phyloP scores from a whole-genome alignment of 1,284 basidiomycete species.

The Puccinia coronata region DNA sequence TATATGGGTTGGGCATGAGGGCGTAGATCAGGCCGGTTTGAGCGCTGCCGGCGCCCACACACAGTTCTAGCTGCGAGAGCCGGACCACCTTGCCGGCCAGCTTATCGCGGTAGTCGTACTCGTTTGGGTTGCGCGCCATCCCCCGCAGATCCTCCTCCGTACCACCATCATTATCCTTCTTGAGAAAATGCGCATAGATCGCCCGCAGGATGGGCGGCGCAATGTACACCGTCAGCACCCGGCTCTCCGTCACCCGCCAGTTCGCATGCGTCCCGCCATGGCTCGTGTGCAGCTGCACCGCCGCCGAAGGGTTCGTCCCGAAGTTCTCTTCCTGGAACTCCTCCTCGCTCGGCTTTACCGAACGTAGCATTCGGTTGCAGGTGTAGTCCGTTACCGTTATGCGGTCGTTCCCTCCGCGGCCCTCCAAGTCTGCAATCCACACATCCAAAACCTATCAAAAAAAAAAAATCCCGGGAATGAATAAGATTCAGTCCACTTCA shows the following conservation, averaged over 20 bases:
- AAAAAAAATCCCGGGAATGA: background rate
- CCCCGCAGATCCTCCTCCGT: background rate
- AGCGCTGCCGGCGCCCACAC: background rate
- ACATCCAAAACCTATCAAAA: slow-evolving; percentile 27
- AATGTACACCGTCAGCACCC: slow-evolving; percentile 18
- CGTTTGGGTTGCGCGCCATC: background rate
- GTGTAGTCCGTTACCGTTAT: slow-evolving; percentile 42
- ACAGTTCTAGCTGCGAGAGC: background rate
- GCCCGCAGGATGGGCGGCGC: slow-evolving; percentile 26
- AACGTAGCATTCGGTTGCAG: background rate
- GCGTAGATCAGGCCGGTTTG: background rate
- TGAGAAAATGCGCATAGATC: background rate
- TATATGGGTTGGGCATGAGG: slow-evolving; percentile 9
- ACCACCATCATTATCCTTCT: background rate
- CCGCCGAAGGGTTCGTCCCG: background rate
- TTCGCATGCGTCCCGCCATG: slow-evolving; percentile 1
- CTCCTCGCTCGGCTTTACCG: background rate
- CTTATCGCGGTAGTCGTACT: background rate
- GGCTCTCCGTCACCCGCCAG: slow-evolving; percentile 7
- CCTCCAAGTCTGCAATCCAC: slow-evolving; percentile 7
- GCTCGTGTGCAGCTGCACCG: background rate
- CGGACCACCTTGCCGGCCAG: background rate
- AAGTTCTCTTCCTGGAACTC: background rate
- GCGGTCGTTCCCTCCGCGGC: slow-evolving; percentile 25
- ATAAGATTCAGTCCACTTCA: background rate